Evolutionary conservation across 129 eudicot genomes (phyloP).

Genomic region (Centaurea solstitialis): DNA sequence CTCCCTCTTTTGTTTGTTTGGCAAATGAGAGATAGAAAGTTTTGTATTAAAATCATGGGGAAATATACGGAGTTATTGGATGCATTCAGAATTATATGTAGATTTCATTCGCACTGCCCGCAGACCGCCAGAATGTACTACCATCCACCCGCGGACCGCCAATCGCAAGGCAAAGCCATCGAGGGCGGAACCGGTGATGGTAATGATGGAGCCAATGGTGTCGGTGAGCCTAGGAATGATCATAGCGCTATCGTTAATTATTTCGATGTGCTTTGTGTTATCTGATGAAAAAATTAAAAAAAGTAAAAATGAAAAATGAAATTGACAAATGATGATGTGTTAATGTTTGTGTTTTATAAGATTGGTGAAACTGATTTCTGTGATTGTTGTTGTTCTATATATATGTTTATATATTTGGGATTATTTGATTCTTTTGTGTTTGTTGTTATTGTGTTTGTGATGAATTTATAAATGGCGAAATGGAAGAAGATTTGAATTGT

Average conservation of each 20-base stretch:
- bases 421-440: background rate
- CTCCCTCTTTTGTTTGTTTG: constrained; percentile 5
- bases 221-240: background rate
- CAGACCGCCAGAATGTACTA: constrained; percentile 90
- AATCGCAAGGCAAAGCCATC: constrained; percentile 18
- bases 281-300: constrained; percentile 11
- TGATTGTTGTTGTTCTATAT: constrained; percentile 10
- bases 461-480: background rate
- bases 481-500: constrained; percentile 17
- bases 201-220: constrained; percentile 7
- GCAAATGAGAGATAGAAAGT: constrained; percentile 30
- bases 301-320: background rate
- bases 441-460: background rate
- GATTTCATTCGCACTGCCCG: constrained; percentile 91
- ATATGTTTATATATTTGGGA: background rate
- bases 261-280: constrained; percentile 33
- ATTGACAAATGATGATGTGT: background rate
- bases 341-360: constrained; percentile 7
- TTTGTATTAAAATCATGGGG: constrained; percentile 39
- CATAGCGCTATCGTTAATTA: background rate
- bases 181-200: constrained; percentile 17
- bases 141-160: constrained; percentile 73
- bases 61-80: constrained; percentile 72
- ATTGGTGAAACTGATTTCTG: constrained; percentile 1
- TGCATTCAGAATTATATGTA: constrained; percentile 64